Conservation (phyloP, 2,329 filamentous ascomycete species). For the Penicillium italicum region DNA sequence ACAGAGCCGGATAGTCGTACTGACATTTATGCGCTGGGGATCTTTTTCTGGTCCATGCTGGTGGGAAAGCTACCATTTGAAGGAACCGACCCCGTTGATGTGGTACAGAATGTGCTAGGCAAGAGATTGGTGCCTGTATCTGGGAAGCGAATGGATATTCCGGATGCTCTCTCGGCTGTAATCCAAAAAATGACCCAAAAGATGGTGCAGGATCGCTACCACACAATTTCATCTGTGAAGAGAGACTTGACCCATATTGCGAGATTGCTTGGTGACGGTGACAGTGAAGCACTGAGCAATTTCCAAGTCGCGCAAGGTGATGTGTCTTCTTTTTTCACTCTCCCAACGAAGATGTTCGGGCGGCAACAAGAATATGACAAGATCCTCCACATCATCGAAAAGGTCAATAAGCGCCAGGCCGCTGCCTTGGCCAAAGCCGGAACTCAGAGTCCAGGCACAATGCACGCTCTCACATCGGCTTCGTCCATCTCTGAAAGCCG, state of each 20-base stretch:
- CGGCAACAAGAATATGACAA: slow-evolving; percentile 67
- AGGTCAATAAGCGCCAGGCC: slow-evolving; percentile 64
- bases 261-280: slow-evolving; percentile 69
- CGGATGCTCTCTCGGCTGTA: slow-evolving; percentile 74
- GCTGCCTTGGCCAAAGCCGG: slow-evolving; percentile 31
- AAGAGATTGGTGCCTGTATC: slow-evolving; percentile 74
- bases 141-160: slow-evolving; percentile 73
- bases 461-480: slow-evolving; percentile 51
- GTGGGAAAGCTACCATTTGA: slow-evolving; percentile 77
- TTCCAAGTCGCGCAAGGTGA: slow-evolving; percentile 80
- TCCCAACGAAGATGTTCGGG: slow-evolving; percentile 78
- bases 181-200: slow-evolving; percentile 93
- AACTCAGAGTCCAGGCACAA: slow-evolving; percentile 37
- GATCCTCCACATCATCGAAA: slow-evolving; percentile 71
- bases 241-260: slow-evolving; percentile 74
- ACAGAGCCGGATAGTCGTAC: slow-evolving; percentile 88
- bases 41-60: slow-evolving; percentile 82
- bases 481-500: slow-evolving; percentile 53
- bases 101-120: slow-evolving; percentile 83
- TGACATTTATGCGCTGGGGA: slow-evolving; percentile 88
- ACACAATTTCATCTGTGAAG: slow-evolving; percentile 81
- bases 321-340: slow-evolving; percentile 85
- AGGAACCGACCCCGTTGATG: slow-evolving; percentile 76
- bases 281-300: slow-evolving; percentile 65
- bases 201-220: slow-evolving; percentile 80